Evolutionary conservation across 768 basidiomycete species (phyloP).

Genomic region (Rickenella mellea): DNA sequence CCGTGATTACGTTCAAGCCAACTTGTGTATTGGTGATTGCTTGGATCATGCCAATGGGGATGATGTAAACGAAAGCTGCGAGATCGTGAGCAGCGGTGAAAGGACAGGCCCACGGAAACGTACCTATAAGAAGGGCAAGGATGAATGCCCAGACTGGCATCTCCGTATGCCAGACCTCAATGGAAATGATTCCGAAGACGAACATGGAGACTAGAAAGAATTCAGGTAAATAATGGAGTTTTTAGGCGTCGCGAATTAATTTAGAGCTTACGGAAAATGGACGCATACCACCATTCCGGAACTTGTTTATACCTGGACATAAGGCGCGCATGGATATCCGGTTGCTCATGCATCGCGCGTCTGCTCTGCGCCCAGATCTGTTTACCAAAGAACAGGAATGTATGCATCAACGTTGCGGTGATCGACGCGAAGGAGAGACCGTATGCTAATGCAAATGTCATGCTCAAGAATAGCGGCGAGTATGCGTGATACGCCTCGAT

Average conservation of each 20-base stretch:
- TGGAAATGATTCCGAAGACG: conserved; percentile 19
- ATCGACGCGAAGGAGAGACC: conserved; percentile 35
- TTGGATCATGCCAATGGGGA: conserved; percentile 26
- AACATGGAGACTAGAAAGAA: conserved; percentile 10
- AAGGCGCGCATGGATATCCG: conserved; percentile 40
- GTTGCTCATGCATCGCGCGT: conserved; percentile 33
- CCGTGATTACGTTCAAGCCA: conserved; percentile 23
- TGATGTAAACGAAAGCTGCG: conserved; percentile 15
- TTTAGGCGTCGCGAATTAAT: neutral
- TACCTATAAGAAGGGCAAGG: conserved; percentile 7
- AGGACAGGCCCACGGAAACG: conserved; percentile 6
- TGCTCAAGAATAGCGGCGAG: conserved; percentile 21
- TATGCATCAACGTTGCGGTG: conserved; percentile 35
- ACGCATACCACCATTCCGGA: conserved; percentile 44
- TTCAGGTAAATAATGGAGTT: neutral
- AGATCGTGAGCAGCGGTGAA: neutral
- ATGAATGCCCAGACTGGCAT: conserved; percentile 25
- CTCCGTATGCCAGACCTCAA: conserved; percentile 23
- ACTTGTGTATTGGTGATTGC: conserved; percentile 26
- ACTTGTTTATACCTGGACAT: conserved; percentile 37
- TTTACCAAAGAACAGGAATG: conserved; percentile 35
- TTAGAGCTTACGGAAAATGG: conserved; percentile 24
- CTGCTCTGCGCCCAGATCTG: conserved; percentile 33
- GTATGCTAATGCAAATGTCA: conserved; percentile 28
- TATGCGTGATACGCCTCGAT: conserved; percentile 19